phyloP scores from a whole-genome alignment of 768 basidiomycete species.

The Lentinula aciculospora region DNA sequence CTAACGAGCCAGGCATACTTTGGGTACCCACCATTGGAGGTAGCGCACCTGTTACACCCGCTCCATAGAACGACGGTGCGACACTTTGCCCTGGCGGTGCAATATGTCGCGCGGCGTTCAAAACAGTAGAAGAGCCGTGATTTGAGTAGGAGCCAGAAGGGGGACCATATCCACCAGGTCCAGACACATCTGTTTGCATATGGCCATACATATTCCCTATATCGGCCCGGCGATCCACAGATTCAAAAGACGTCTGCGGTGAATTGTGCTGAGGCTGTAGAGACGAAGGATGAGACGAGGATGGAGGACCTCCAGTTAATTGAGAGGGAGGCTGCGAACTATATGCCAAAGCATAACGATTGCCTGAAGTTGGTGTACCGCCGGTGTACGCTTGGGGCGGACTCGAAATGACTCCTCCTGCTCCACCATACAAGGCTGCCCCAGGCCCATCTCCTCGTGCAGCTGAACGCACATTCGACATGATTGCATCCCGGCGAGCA shows the following conservation, averaged over 20 bases:
- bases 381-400: slow-evolving; percentile 71
- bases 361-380: slow-evolving; percentile 44
- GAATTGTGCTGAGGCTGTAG: slow-evolving; percentile 24
- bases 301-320: slow-evolving; percentile 1
- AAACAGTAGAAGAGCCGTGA: neutral
- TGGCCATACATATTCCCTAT: slow-evolving; percentile 72
- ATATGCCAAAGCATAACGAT: slow-evolving; percentile 58
- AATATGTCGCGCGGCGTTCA: slow-evolving; percentile 31
- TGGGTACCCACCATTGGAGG: neutral
- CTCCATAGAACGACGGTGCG: slow-evolving; percentile 66
- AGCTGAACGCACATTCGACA: slow-evolving; percentile 71
- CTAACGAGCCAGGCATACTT: slow-evolving; percentile 2
- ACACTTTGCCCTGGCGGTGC: slow-evolving; percentile 47
- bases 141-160: neutral
- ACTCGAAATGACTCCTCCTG: slow-evolving; percentile 54
- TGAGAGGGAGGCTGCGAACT: slow-evolving; percentile 21
- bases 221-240: slow-evolving; percentile 58
- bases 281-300: slow-evolving; percentile 2
- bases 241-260: slow-evolving; percentile 40
- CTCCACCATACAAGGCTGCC: slow-evolving; percentile 33
- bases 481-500: slow-evolving; percentile 63
- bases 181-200: slow-evolving; percentile 77
- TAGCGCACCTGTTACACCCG: slow-evolving; percentile 36
- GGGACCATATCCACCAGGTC: neutral
- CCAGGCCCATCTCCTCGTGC: slow-evolving; percentile 43